Base-by-base conservation (phyloP, 2,329 filamentous ascomycete species). In the Dryadomyces quercivorus region DNA sequence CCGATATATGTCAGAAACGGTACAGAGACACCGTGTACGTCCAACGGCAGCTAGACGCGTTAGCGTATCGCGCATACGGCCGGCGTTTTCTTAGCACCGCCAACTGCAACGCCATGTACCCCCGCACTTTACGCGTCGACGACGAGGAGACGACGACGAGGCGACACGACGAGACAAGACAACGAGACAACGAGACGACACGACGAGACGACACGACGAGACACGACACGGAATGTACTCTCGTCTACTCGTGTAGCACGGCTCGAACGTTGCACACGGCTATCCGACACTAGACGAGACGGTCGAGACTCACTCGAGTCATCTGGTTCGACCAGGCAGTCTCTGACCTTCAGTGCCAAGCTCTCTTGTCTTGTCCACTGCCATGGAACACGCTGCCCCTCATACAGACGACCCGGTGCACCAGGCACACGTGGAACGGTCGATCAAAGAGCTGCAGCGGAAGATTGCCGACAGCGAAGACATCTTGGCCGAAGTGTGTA, bases 391-490 rank as follows among this genome's bases (percentile, higher is more conserved):
- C 10, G 53, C 57, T 49, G 62, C 58, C 54, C 58, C 57, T 40
- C 58, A 67, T 47, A 67, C 66, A 44, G 61, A 65, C 21, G 68
- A 72, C 62, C 60, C 63, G 48, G 59, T 70, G 54, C 74, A 82
- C 58, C 69, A 75, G 52, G 64, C 72, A 45, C 80, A 76, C 62
- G 70, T 92, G 47, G 79, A 88, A 55, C 76, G 78, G 53, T 88
- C 86, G 2, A 63, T 91, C 47, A 76, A 75, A 58, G 82, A 85
- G 63, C 77, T 92, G 1, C 81, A 86, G 64, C 70, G 68, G 16
- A 72, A 72, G 61, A 73, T 84, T 34, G 69, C 70, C 54, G 74
- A 82, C 62, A 74, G 80, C 57, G 75, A 81, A 62, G 65, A 66
- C 52, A 68, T 73, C 52, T 65, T 83, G 18, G 65, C 70, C 55